Evolutionary conservation across 345 rosid species (phyloP), one percentile per base, ranked within the genome.

Genomic region (Arabis hirsuta): DNA sequence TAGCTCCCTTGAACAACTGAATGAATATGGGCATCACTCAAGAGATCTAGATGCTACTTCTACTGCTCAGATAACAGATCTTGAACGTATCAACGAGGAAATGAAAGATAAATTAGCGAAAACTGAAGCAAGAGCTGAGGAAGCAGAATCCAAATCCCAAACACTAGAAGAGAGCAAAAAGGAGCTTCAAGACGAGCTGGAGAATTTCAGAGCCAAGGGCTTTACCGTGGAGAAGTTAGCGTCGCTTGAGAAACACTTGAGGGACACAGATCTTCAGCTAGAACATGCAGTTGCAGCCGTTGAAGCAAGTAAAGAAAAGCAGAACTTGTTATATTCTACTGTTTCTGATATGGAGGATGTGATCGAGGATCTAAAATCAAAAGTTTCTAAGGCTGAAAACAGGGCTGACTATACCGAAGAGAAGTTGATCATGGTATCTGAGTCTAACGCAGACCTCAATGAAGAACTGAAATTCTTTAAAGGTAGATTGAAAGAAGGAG

Each of bases 291-390:
- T 84, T 67, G 99, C 93, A 46, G 88, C 90, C 67, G 76, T 81
- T 9, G 97, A 91, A 80, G 97, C 99, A 63, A 82, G 93, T 69
- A 86, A 86, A 77, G 99, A 95, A 81, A 88, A 87, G 74, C 87
- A 87, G 80, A 79, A 22, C 47, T 81, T 95, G 87, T 76, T 89
- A 67, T 74, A 82, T 71, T 69, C 87, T 65, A 83, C 96, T 10
- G 87, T 95, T 68, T 58, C 65, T 60, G 97, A 95, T 77, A 95
- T 91, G 99, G 97, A 88, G 67, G 78, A 75, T 73, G 67, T 87
- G 76, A 95, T 95, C 8, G 90, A 87, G 76, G 87, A 83, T 82
- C 85, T 95, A 42, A 91, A 90, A 75, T 79, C 69, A 53, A 91
- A 87, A 82, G 93, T 81, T 76, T 65, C 63, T 8, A 90, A 87